A percentile compares a stretch with the other conserved stretches of the same genome.
Conservation (phyloP, 177 flowering plant species). For the Vitis hybrid region DNA sequence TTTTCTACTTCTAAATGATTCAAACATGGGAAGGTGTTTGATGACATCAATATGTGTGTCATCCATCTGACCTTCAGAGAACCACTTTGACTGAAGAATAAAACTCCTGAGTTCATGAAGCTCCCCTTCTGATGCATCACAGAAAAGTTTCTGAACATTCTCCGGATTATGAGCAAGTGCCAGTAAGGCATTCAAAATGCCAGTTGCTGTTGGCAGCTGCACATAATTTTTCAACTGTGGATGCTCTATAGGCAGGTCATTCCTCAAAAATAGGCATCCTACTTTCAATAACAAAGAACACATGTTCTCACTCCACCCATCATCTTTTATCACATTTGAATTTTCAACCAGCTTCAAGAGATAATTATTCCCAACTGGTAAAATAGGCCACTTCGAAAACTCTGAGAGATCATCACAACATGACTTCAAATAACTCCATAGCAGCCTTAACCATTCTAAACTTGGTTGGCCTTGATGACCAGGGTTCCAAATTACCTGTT, state of each 20-base stretch:
- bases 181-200: slow-evolving; percentile 76
- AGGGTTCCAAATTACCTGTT: slow-evolving; percentile 75
- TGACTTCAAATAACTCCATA: slow-evolving; percentile 80
- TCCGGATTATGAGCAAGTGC: slow-evolving; percentile 52
- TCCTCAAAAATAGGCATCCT: slow-evolving; percentile 76
- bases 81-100: slow-evolving; percentile 96
- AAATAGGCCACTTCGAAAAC: slow-evolving; percentile 86
- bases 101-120: slow-evolving; percentile 86
- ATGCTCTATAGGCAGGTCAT: slow-evolving; percentile 71
- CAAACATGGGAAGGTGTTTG: slow-evolving; percentile 85
- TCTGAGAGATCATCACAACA: slow-evolving; percentile 74
- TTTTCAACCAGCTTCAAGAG: slow-evolving; percentile 70
- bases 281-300: slow-evolving; percentile 68
- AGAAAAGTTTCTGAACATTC: slow-evolving; percentile 49
- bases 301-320: slow-evolving; percentile 98
- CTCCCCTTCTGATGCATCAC: slow-evolving; percentile 71
- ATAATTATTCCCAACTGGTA: slow-evolving; percentile 63
- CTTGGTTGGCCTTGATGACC: slow-evolving; percentile 76
- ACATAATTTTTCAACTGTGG: slow-evolving; percentile 71
- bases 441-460: slow-evolving; percentile 71
- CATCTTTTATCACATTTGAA: slow-evolving; percentile 77
- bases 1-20: slow-evolving; percentile 71
- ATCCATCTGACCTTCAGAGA: slow-evolving; percentile 54
- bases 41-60: slow-evolving; percentile 50
- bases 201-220: slow-evolving; percentile 74